Base-by-base conservation (phyloP, 1,284 basidiomycete species). In the Sphaerobolus stellatus region DNA sequence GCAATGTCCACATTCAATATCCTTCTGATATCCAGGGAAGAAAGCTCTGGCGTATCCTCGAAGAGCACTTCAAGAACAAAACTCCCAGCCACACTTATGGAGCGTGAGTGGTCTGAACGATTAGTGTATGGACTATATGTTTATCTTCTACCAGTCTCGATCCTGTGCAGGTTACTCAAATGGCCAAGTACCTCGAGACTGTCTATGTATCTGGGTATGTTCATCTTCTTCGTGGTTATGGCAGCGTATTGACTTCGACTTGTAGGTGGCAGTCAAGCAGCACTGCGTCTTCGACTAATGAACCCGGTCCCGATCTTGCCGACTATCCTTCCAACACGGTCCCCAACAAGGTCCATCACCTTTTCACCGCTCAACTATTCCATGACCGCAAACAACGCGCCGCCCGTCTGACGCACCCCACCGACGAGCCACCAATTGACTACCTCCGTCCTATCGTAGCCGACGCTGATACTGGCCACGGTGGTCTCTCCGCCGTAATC, bases 141-240 rank as follows among this genome's bases (percentile, higher is more conserved):
- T 52, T 13, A n/a, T 45, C 24, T 40, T 47, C 29, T 11, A 24
- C 36, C 61, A 95, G 93, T 29, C 86, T 99, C 59, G 97, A 99
- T 73, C 94, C 95, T 2, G 94, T 99, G 13, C 96, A 99, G 75
- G 82, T 94, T 62, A 94, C 94, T 0, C 96, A 99, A 74, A 99
- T 99, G 96, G 95, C 95, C 30, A 96, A 96, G 70, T 90, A 97
- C 72, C 88, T 98, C 64, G 96, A 99, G 74, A 96, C 94, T 3
- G 90, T 99, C 61, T 99, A 99, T 70, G 92, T 99, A 49, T 98
- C 95, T 13, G 96, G 96, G 8, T 99, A 82, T 80, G 52, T 43
- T 6, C 29, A 22, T 18, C 31, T 11, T 22, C 25, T 7, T 27
- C 30, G 92, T 86, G 92, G 90, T 24, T 82, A 85, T 33, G 91